A percentile compares a stretch with the other conserved stretches of the same genome.
phyloP scores from a whole-genome alignment of 2,329 filamentous ascomycete genomes.

The Aspergillus sp. region DNA sequence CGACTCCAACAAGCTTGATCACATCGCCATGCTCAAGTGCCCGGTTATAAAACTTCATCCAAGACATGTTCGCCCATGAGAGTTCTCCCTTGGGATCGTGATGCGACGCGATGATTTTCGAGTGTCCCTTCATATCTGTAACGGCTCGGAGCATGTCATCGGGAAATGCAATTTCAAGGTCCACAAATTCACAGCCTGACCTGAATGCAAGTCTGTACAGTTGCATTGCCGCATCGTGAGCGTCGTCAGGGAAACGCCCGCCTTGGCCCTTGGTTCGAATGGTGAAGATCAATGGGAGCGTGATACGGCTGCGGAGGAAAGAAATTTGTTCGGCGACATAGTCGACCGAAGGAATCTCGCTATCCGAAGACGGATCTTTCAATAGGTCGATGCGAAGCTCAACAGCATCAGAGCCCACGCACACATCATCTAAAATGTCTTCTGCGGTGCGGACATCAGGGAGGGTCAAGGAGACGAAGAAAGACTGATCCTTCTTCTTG shows the following conservation, averaged over 20 bases:
- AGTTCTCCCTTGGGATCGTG: constrained; percentile 73
- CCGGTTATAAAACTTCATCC: constrained; percentile 82
- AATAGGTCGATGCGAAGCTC: constrained; percentile 90
- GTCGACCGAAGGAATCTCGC: constrained; percentile 55
- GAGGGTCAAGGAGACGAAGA: constrained; percentile 86
- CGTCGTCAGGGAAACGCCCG: constrained; percentile 73
- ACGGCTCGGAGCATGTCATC: constrained; percentile 64
- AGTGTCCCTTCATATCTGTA: constrained; percentile 58
- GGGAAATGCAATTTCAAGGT: constrained; percentile 81
- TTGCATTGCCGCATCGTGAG: constrained; percentile 57
- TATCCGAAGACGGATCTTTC: constrained; percentile 54
- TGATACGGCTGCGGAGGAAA: constrained; percentile 60
- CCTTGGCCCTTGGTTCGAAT: constrained; percentile 78
- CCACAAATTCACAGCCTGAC: constrained; percentile 83
- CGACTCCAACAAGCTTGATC: constrained; percentile 85
- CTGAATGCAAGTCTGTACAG: constrained; percentile 72
- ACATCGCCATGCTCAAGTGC: constrained; percentile 84
- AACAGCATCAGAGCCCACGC: constrained; percentile 82
- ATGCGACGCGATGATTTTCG: constrained; percentile 87
- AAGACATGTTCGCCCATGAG: constrained; percentile 87
- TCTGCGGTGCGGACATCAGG: constrained; percentile 59
- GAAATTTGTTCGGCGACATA: constrained; percentile 76
- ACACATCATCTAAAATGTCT: constrained; percentile 59
- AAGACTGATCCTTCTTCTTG: constrained; percentile 61
- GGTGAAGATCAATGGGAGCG: constrained; percentile 83